These are phyloP conservation scores for Nannizziopsis arthrosporioides DNA, from an alignment of 2,329 filamentous ascomycete species.

Conservation along the genomic window DNA sequence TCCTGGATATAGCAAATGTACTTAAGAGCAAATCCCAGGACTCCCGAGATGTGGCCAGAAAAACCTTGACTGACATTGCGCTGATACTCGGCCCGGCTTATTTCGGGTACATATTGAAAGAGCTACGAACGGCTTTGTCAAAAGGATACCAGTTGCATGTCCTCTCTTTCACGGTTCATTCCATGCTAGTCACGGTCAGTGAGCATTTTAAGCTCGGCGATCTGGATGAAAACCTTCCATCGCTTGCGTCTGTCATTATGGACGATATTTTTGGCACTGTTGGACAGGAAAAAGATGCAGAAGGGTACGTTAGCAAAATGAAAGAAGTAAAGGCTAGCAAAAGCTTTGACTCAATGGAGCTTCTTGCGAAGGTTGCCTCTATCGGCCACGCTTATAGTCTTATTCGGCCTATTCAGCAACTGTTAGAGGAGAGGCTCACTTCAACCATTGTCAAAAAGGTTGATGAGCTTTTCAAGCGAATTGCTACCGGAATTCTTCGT, in stretches of 20 bases:
- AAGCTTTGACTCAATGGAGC: slow-evolving; percentile 93
- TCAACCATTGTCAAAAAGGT: slow-evolving; percentile 76
- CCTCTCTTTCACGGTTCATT: slow-evolving; percentile 87
- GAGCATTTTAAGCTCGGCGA: slow-evolving; percentile 68
- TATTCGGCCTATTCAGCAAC: slow-evolving; percentile 61
- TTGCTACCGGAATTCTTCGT: slow-evolving; percentile 69
- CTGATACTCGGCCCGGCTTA: slow-evolving; percentile 67
- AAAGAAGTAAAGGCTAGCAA: slow-evolving; percentile 98
- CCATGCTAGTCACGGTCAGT: slow-evolving; percentile 65
- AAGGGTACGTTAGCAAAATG: slow-evolving; percentile 89
- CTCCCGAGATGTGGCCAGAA: slow-evolving; percentile 78
- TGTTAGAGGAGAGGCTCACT: slow-evolving; percentile 75
- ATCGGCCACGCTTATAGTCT: slow-evolving; percentile 62
- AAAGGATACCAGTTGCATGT: slow-evolving; percentile 90
- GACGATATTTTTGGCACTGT: slow-evolving; percentile 91
- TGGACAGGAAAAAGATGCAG: slow-evolving; percentile 92
- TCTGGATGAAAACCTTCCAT: slow-evolving; percentile 72
- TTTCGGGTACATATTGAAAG: slow-evolving; percentile 86
- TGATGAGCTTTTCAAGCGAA: slow-evolving; percentile 72
- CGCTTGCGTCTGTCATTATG: slow-evolving; percentile 78
- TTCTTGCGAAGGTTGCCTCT: slow-evolving; percentile 73
- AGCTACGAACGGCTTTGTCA: slow-evolving; percentile 69
- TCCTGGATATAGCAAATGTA: slow-evolving; percentile 89
- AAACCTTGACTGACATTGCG: slow-evolving; percentile 75
- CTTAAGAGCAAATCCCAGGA: slow-evolving; percentile 80